phyloP scores from a whole-genome alignment of 176 grass and related monocot species.

The Dendrocalamus sinicus region DNA sequence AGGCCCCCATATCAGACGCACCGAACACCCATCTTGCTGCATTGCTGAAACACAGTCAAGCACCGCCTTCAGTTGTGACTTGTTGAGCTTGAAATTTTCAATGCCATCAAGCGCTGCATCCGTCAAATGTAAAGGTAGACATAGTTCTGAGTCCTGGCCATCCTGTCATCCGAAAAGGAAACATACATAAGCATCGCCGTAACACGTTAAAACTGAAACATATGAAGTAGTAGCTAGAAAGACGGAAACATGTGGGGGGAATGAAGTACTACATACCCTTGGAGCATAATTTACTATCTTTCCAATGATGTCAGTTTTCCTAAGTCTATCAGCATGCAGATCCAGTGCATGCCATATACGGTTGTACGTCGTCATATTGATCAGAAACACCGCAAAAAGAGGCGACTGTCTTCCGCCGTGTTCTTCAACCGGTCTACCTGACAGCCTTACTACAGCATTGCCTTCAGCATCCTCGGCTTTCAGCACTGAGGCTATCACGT shows the following conservation, averaged over 20 bases:
- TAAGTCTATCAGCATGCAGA: background rate
- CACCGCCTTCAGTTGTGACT: constrained; percentile 50
- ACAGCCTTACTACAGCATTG: constrained; percentile 25
- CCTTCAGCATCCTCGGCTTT: constrained; percentile 1
- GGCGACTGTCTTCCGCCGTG: background rate
- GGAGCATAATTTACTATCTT: constrained; percentile 36
- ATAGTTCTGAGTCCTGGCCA: background rate
- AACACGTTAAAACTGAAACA: background rate
- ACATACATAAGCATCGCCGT: background rate
- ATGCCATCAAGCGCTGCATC: background rate
- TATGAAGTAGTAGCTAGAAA: background rate
- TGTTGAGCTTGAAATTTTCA: constrained; percentile 46
- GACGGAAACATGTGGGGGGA: background rate
- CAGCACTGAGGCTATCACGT: constrained; percentile 37
- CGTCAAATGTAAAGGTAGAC: background rate
- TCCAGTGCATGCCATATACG: constrained; percentile 63
- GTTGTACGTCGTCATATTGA: constrained; percentile 68
- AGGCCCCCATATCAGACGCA: constrained; percentile 78
- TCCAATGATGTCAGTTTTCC: constrained; percentile 33
- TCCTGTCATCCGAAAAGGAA: background rate
- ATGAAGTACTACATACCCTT: constrained; percentile 13
- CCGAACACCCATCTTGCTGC: background rate
- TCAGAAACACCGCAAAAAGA: constrained; percentile 53
- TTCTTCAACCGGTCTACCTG: background rate
- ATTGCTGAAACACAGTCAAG: constrained; percentile 48